Base-by-base conservation (phyloP, 2,329 filamentous ascomycete species). In the Emmonsia crescens region DNA sequence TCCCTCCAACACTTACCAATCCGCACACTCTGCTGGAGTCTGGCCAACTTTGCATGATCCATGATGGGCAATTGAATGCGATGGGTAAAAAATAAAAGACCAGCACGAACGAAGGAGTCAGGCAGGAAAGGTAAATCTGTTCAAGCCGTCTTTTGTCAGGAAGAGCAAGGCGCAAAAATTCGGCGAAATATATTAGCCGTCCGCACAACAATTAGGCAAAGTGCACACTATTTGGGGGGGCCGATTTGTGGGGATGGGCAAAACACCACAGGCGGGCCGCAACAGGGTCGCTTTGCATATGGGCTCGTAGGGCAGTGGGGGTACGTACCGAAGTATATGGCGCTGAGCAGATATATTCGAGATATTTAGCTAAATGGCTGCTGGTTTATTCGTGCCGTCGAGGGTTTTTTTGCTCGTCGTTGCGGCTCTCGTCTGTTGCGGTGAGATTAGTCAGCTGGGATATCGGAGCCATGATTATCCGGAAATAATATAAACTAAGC, bases 31-130 rank as follows among this genome's bases (percentile, higher is more conserved):
- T 81, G 79, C 78, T 86, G 83, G 82, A 86, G 83, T 75, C 78
- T 83, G 75, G 82, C 83, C 73, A 86, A 77, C 81, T 86, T 86
- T 76, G 83, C 83, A 73, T 82, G 79, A 82, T 86, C 83, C 84
- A 86, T 85, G 70, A 71, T 81, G 75, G 56, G 40, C 40, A 61
- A 55, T 61, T 61, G 48, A 38, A 44, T 57, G 49, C 19, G n/a
- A 36, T 49, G 24, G 24, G 24, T 14, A n/a, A 46, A 31, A 29
- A 16, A 24, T 24, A 51, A 52, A 33, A 49, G 19, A 57, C 40
- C 56, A n/a, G 16, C 40, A 46, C 40, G 16, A 31, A 33, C n/a
- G 51, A 57, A 57, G n/a, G 52, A 48, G 40, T 19, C 14, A 24
- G 56, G 29, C 5, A 57, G 36, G 40, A 31, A 44, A 9, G 27